Conservation (phyloP, 345 rosid species). For the Corymbia maculata region DNA sequence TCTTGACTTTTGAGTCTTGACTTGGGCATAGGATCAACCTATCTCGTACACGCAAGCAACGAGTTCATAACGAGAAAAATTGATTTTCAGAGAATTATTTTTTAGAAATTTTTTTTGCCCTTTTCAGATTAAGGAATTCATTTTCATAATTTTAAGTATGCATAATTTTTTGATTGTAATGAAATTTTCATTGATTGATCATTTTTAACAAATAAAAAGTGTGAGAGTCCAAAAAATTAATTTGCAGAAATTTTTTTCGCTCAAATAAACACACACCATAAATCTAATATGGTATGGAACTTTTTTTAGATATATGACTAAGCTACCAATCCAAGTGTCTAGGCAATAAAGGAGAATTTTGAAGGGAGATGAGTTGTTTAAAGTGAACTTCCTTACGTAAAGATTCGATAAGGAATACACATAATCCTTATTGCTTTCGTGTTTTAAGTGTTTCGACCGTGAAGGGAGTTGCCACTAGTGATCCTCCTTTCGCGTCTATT, state of each 20-base stretch:
- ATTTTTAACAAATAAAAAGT: not conserved
- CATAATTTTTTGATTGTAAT: not conserved
- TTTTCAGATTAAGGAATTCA: not conserved
- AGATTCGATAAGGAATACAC: not conserved
- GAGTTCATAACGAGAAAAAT: not conserved
- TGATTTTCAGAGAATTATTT: not conserved
- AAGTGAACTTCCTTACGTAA: not conserved
- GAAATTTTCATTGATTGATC: not conserved
- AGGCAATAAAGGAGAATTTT: not conserved
- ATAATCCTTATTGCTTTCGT: not conserved
- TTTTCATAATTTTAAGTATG: not conserved
- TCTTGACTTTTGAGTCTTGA: not conserved
- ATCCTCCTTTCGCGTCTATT: not conserved
- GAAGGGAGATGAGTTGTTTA: not conserved
- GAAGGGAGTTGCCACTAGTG: not conserved
- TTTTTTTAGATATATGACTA: not conserved
- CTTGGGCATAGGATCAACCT: not conserved
- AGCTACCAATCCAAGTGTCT: not conserved
- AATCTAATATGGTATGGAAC: not conserved
- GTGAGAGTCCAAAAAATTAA: rapidly evolving
- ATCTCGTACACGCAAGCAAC: not conserved
- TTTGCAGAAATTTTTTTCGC: not conserved
- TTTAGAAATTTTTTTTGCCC: not conserved
- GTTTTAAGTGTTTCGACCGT: not conserved
- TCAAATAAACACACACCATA: not conserved